A percentile compares a stretch with the other conserved stretches of the same genome.
Conservation (phyloP, 257 asterid species). For the Orobanche coerulescens region DNA sequence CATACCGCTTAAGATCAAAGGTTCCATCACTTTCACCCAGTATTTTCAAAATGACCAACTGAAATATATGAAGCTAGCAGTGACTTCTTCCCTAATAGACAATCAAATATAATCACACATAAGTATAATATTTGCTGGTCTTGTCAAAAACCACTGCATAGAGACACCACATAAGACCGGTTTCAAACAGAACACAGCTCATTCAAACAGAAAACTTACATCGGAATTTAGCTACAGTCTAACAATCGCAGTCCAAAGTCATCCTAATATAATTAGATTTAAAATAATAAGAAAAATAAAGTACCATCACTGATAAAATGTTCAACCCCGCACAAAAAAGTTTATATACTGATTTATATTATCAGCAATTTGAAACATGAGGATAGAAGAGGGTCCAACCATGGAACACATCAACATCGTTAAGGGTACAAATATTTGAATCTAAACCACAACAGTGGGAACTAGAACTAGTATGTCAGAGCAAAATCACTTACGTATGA, state of each 20-base stretch:
- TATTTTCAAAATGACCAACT: neutral
- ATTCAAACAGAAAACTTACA: no score
- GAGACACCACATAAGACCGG: neutral
- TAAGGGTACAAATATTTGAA: neutral
- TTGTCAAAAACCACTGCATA: neutral
- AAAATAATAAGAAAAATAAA: neutral
- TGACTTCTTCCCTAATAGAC: no score
- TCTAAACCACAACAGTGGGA: neutral
- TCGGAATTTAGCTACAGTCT: no score
- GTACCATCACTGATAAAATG: neutral
- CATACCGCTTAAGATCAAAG: neutral
- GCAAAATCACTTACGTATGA: conserved; percentile 63
- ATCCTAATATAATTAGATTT: neutral
- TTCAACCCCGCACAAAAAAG: neutral
- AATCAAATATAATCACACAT: no score
- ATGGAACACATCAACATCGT: neutral
- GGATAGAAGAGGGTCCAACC: neutral
- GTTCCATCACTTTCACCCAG: neutral
- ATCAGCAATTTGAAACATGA: neutral
- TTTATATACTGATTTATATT: neutral
- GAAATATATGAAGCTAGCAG: neutral
- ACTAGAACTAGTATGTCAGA: neutral
- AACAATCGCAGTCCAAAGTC: no score
- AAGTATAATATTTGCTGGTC: neutral
- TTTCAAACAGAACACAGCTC: neutral